Base-by-base conservation (phyloP, 257 asterid species). In the Gentiana straminea region DNA sequence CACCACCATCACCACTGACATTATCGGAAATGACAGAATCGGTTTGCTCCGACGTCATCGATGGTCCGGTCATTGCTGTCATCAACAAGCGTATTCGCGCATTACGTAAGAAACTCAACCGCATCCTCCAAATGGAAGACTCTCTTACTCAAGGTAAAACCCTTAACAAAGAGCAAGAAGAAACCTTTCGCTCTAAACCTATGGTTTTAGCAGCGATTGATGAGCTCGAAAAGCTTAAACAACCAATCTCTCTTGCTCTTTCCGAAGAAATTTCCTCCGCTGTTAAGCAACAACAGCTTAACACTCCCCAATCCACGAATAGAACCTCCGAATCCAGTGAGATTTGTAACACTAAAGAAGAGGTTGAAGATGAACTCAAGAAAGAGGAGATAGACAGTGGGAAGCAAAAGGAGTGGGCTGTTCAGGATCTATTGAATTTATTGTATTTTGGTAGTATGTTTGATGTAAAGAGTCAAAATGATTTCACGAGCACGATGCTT, bases 71-170 rank as follows among this genome's bases (percentile, higher is more conserved):
- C 5, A 72, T 84, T 1, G 67, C 3, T 51, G 50, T 86, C 3
- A 64, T 90, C 76, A 82, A 70, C 82, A 90, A 79, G 74, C 89
- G 96, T 68, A 79, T 90, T 53, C 84, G 94, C 8, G 85, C 83
- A 33, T 70, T 86, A 48, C 83, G 85, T 9, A 86, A 90, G 67
- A 86, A 86, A 51, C 68, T 70, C 43, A 82, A 73, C 51, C 84
- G 94, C 52, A 82, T 90, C 12, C 15, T 68, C 1, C 94, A 68
- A 55, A 90, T 90, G 95, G 94, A 90, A 54, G 94, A 82, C 33
- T 68, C 81, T 15, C 51, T 73, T 11, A 38, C 77, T 35, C 82
- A 73, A 37, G 94, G 96, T 1, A 86, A 77, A 62, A 33, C 62
- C 61, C 82, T 86, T 33, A 84, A 84, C 78, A 90, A 76, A 36